Evolutionary conservation across 331 rosid species (phyloP), one percentile per base, ranked within the genome.

Genomic region (Malus hybrid): DNA sequence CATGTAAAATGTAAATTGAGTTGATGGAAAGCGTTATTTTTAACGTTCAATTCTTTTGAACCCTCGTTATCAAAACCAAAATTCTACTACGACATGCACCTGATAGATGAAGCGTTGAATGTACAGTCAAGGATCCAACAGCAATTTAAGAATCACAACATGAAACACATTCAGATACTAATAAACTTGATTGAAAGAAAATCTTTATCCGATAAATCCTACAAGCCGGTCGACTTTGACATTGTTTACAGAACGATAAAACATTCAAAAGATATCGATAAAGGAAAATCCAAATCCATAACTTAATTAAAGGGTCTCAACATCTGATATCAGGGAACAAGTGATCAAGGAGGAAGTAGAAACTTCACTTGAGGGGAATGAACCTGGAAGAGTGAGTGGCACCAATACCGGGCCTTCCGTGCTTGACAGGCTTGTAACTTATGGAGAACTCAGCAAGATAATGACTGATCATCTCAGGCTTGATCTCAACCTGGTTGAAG

Each of bases 391-490:
- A 79, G 79, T 79, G 83, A 27, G 83, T 79, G 16, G 83, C 83
- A 74, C 83, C 83, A 48, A 79, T 79, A 68, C 83, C 83, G 13
- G 83, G 83, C 71, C 83, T 73, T 19, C 94, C 97, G 0, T 92
- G 97, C 90, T 92, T 92, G 24, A 92, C 97, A 4, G 97, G 96
- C 83, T 92, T 92, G 94, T 88, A 92, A 9, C 92, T 88, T 19
- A 90, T 93, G 7, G 96, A 93, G 78, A 93, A 93, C 87, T 93
- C 97, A 0, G 97, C 97, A 10, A 93, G 85, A 80, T 93, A 93
- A 77, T 77, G 90, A 2, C 97, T 91, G 61, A 92, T 92, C 93
- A 92, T 92, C 80, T 90, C 96, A 4, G 96, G 96, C 69, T 92
- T 92, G 75, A 92, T 92, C 66, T 92, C 97, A 83, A 92, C 97